Percentiles rank a stretch among this genome's conserved stretches.
Evolutionary conservation across 2,329 filamentous ascomycete species (phyloP).

Genomic region (Triangularia setosa): DNA sequence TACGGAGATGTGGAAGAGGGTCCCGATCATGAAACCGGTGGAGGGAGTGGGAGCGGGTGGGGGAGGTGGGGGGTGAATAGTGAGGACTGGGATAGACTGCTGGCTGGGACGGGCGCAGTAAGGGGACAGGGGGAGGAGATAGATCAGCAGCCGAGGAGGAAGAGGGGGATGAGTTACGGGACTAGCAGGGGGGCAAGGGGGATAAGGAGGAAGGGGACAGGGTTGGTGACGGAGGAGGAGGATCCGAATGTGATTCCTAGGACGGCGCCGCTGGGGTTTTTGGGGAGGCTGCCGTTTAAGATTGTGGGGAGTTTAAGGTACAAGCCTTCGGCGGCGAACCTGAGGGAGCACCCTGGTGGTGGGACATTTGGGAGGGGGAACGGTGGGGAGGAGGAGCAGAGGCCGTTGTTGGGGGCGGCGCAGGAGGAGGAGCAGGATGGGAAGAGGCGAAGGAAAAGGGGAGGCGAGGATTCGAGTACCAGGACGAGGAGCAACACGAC

Average conservation of each 20-base stretch:
- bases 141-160: conserved; percentile 63
- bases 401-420: conserved; percentile 18
- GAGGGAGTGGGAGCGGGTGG: conserved; percentile 43
- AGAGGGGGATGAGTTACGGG: conserved; percentile 86
- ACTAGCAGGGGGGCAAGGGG: conserved; percentile 46
- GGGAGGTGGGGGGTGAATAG: conserved; percentile 67
- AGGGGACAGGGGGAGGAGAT: conserved; percentile 34
- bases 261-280: conserved; percentile 78
- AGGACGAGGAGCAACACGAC: conserved; percentile 73
- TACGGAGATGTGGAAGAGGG: conserved; percentile 33
- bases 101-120: conserved; percentile 57
- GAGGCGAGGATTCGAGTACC: conserved; percentile 30
- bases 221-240: conserved; percentile 48
- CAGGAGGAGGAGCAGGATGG: conserved; percentile 21
- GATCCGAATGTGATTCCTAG: conserved; percentile 90
- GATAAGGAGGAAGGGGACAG: conserved; percentile 40
- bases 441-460: conserved; percentile 39
- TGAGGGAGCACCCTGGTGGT: conserved; percentile 77
- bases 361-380: conserved; percentile 23
- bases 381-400: conserved; percentile 30
- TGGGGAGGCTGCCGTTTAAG: conserved; percentile 79
- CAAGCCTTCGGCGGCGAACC: conserved; percentile 82
- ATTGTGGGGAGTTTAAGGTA: conserved; percentile 80
- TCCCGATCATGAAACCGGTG: conserved; percentile 30
- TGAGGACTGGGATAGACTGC: conserved; percentile 79